Base-by-base conservation (phyloP, 1,284 basidiomycete species). In the Puccinia polysora region DNA sequence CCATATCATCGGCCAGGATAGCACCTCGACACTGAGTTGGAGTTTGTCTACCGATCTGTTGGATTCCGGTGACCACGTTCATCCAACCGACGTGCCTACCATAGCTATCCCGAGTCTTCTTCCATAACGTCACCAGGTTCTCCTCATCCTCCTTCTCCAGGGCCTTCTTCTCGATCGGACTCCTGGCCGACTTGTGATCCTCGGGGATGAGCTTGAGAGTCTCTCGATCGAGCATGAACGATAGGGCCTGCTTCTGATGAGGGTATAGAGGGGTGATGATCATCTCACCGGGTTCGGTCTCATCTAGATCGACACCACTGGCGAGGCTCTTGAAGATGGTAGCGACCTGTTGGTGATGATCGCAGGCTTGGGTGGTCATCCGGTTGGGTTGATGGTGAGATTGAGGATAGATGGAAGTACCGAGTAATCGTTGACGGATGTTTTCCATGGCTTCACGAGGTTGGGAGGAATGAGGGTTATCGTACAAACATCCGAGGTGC, bases 241-340 rank as follows among this genome's bases (percentile, higher is more conserved):
- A 92, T 25, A 99, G 84, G 25, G 94, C 96, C 80, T 96, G 95
- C 82, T 95, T 95, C 82, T 99, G 96, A 82, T 99, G 96, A 18
- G 93, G 90, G 80, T 97, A 97, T 7, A 99, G 83, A 53, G 81
- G 84, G n/a, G 96, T 96, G 40, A 87, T 87, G 74, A 98, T 86
- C 77, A 91, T 87, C n/a, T 85, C 81, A 55, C 89, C 83, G 68
- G 93, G 86, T 79, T 93, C 88, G 15, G 89, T 90, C 80, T 95
- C 90, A 15, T 83, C 81, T 25, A 98, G 82, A 76, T 95, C 92
- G 74, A 90, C 90, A 28, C 91, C 93, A 76, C 86, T 87, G 78
- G 87, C 87, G 76, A 98, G 79, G 77, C 84, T 91, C 81, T 89
- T 88, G 83, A 97, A 97, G 7, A 98, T 83, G 76, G 94, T 88